phyloP scores from a whole-genome alignment of 169 alveolate species.

The Toxoplasma gondii region DNA sequence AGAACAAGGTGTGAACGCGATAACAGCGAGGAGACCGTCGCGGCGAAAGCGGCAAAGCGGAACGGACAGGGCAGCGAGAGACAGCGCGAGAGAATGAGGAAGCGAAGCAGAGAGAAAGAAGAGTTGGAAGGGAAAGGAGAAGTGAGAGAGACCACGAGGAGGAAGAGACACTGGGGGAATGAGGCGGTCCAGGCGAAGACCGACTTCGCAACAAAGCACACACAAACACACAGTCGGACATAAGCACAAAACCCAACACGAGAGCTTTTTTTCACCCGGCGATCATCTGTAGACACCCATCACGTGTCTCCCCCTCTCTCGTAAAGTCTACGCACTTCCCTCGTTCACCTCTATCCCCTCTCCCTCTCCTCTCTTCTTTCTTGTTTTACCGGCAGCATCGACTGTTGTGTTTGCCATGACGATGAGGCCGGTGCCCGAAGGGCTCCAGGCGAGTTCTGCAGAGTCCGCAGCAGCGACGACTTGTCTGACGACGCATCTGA shows the following conservation, averaged over 20 bases:
- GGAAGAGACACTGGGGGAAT: neutral
- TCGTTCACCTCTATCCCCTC: too few relatives aligned
- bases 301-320: too few relatives aligned
- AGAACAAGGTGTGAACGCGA: neutral
- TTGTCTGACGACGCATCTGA: constrained; percentile 52
- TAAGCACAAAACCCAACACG: too few relatives aligned
- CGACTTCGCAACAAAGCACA: too few relatives aligned
- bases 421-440: constrained; percentile 61
- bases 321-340: too few relatives aligned
- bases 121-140: neutral
- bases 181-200: too few relatives aligned
- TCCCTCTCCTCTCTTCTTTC: neutral
- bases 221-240: too few relatives aligned
- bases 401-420: constrained; percentile 66
- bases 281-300: too few relatives aligned
- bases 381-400: constrained; percentile 59
- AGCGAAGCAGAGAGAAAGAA: neutral
- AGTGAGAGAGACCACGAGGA: neutral
- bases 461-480: constrained; percentile 64
- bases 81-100: neutral
- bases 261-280: too few relatives aligned
- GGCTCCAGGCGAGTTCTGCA: constrained; percentile 62
- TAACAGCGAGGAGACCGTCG: neutral
- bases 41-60: neutral
- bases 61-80: neutral